Conservation (phyloP, 495 filamentous ascomycete species). For the Ramalina peruviana region DNA sequence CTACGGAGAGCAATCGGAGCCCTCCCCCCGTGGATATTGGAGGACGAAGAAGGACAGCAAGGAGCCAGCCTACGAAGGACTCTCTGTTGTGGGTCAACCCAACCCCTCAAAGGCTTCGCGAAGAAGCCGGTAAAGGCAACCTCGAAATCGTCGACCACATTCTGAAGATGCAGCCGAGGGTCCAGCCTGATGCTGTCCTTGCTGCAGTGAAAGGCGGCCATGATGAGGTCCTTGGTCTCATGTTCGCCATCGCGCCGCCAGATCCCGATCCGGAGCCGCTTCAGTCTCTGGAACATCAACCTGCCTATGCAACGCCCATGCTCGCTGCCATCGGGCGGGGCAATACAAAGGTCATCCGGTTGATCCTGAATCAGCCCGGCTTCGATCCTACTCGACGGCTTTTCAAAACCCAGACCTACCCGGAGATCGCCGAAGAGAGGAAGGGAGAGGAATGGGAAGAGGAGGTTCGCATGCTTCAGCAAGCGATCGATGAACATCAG, state of each 20-base stretch:
- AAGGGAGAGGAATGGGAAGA: constrained; percentile 80
- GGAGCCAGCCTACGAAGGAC: constrained; percentile 47
- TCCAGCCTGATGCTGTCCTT: constrained; percentile 74
- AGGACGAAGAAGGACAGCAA: constrained; percentile 37
- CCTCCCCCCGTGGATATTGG: constrained; percentile 28
- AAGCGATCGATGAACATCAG: constrained; percentile 57
- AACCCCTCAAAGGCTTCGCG: constrained; percentile 56
- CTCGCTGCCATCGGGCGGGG: constrained; percentile 85
- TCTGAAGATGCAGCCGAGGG: constrained; percentile 58
- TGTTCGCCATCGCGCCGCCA: constrained; percentile 66
- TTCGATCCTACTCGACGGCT: constrained; percentile 64
- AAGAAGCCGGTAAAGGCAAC: constrained; percentile 74
- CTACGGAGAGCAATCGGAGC: constrained; percentile 40
- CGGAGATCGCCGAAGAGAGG: constrained; percentile 67
- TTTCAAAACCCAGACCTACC: constrained; percentile 60
- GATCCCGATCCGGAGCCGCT: constrained; percentile 66
- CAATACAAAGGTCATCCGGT: constrained; percentile 64
- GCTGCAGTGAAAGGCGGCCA: constrained; percentile 90
- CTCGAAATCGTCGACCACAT: constrained; percentile 64
- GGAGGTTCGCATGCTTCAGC: constrained; percentile 68
- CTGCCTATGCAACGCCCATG: constrained; percentile 70
- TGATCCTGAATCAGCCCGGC: constrained; percentile 61
- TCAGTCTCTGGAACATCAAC: constrained; percentile 28
- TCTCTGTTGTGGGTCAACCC: constrained; percentile 48
- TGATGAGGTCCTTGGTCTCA: constrained; percentile 66